Base-by-base conservation (phyloP, 139 green algal genomes). In the Trebouxia sp. region DNA sequence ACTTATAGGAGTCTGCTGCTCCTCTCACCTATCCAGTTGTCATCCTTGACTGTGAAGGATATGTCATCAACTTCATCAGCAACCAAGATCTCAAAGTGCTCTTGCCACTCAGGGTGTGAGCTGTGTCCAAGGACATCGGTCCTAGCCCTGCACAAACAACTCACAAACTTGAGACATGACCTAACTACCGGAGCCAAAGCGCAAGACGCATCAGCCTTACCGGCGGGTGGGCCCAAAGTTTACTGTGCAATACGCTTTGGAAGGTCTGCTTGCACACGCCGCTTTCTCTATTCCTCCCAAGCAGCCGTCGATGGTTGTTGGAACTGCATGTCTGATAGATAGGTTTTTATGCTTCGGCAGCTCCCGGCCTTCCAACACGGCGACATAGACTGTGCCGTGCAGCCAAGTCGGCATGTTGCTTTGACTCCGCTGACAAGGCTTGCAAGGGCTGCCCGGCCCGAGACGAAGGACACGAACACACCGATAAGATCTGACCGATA, bases 31-130 rank as follows among this genome's bases (percentile, higher is more conserved):
- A 67, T 67, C 78, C 65, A 76, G 32, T 80, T 79, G 41, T 78
- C 80, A 39, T 84, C 80, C 55, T 84, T 84, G 12, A 84, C 55
- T 3, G 28, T 42, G n/a, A 84, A 79, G 17, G 41, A 35, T 8
- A 84, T 1, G 7, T 65, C 53, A 8, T 76, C 42, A 7, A 65
- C 39, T 32, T 65, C 48, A 39, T 85, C 75, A 32, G 81, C 81
- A 42, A 81, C 76, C 35, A 78, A 43, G 17, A 85, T 82, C n/a
- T 50, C 10, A 48, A 85, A 85, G 2, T 56, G n/a, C 48, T 85
- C 81, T 28, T 82, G 20, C 75, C 75, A 85, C 32, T 66, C 39
- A 28, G 81, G 81, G 50, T 75, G 7, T 20, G 45, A 53, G 37
- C 35, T 76, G 45, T 79, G 37, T 10, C 26, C n/a, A 6, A 62